These are phyloP conservation scores for Mortierella sp. DNA, from an alignment of 371 early-diverging fungal species.

Conservation along the genomic window DNA sequence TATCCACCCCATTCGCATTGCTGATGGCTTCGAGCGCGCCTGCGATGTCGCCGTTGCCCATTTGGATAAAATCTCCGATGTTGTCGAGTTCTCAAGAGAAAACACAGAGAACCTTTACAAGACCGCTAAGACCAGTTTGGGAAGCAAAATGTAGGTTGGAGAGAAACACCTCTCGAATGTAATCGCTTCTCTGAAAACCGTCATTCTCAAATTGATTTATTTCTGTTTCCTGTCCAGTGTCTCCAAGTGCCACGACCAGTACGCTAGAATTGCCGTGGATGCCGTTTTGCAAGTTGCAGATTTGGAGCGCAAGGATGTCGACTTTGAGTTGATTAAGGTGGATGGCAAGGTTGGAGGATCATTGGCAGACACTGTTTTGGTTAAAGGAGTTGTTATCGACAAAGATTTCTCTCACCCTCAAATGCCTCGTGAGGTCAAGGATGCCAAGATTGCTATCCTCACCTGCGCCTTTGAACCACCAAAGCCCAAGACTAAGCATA, in stretches of 20 bases:
- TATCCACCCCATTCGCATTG: constrained; percentile 99
- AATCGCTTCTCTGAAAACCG: background rate
- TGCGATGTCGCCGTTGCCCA: constrained; percentile 94
- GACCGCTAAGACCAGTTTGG: constrained; percentile 98
- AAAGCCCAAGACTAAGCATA: constrained; percentile 99
- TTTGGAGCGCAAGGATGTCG: constrained; percentile 98
- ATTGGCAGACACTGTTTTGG: constrained; percentile 92
- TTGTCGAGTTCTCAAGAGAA: constrained; percentile 86
- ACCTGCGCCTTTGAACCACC: constrained; percentile 99
- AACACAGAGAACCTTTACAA: constrained; percentile 91
- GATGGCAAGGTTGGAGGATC: constrained; percentile 99
- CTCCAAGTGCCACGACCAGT: constrained; percentile 97
- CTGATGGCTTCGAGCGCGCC: constrained; percentile 99
- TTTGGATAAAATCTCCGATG: constrained; percentile 93
- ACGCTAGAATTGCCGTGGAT: constrained; percentile 98
- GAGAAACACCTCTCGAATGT: background rate
- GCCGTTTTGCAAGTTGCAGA: constrained; percentile 98
- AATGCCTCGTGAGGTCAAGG: constrained; percentile 97
- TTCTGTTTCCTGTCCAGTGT: constrained; percentile 70
- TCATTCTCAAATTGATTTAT: background rate
- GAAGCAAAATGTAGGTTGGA: constrained; percentile 95
- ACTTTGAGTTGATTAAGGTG: constrained; percentile 99
- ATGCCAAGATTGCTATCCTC: constrained; percentile 98
- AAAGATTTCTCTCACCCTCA: constrained; percentile 99
- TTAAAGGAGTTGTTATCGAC: constrained; percentile 98